These are phyloP conservation scores for Colletotrichum ledebouriae DNA, from an alignment of 2,329 filamentous ascomycete species.

Conservation along the genomic window DNA sequence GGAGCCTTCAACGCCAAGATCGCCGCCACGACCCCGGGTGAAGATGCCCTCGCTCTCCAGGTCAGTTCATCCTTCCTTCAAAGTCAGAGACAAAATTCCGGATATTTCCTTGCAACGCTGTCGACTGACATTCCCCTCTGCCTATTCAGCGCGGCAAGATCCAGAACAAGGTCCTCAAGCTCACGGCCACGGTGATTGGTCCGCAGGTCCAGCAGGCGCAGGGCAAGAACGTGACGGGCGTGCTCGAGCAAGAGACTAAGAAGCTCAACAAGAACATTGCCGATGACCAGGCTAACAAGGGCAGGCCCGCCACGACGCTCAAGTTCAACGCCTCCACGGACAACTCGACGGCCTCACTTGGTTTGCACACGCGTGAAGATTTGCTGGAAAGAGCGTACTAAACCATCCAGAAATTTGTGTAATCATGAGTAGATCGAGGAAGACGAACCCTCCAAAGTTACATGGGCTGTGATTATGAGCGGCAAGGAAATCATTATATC, in stretches of 20 bases:
- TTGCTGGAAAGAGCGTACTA: too few species aligned
- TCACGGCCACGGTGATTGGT: conserved; percentile 64
- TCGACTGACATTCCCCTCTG: not conserved
- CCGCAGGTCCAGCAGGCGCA: conserved; percentile 65
- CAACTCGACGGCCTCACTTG: conserved; percentile 23
- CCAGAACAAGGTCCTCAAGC: conserved; percentile 72
- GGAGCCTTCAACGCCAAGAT: conserved; percentile 68
- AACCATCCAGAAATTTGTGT: too few species aligned
- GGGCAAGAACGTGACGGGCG: conserved; percentile 59
- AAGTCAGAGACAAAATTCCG: not conserved
- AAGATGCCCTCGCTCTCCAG: conserved; percentile 62
- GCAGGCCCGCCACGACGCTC: conserved; percentile 56
- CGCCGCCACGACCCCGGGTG: conserved; percentile 57
- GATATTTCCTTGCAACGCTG: not conserved
- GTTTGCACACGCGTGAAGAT: too few species aligned
- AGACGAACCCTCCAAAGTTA: too few species aligned
- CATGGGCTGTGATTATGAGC: too few species aligned
- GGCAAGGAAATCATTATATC: too few species aligned
- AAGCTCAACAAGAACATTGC: conserved; percentile 68
- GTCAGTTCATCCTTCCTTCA: conserved; percentile 44
- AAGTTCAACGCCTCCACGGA: conserved; percentile 42
- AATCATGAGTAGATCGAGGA: too few species aligned
- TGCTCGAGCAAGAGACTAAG: conserved; percentile 60
- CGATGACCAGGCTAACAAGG: conserved; percentile 60
- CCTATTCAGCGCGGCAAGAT: conserved; percentile 64